Evolutionary conservation across 192 early-diverging fungal genomes (phyloP), one percentile per base, ranked within the genome.

Genomic region (Neocallimastix lanati): DNA sequence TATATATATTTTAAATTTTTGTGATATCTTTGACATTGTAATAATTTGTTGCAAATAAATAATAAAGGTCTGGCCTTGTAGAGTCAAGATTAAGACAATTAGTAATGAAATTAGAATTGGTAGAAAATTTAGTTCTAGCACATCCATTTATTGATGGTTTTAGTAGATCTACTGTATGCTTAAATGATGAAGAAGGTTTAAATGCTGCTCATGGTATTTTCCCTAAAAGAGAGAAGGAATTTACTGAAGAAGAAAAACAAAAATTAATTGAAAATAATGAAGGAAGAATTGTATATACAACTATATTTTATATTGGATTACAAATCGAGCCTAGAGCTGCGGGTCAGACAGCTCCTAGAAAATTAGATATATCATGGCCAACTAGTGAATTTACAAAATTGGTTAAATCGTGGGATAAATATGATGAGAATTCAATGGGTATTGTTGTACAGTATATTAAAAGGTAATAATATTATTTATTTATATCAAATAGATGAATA

Each of bases 131-230:
- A 38, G 79, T 80, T 29, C 28, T 94, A 77, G 95, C 94, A 2
- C 95, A 96, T 80, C 97, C 97, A 58, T 97, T 91, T 83, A 93
- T 95, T 78, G 96, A 97, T 79, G 90, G 93, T 77, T 93, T 92
- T 78, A 92, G 95, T 76, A 92, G 91, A 78, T 83, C 88, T 16
- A 87, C 89, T 78, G 78, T 84, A 36, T 93, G 91, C 84, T 82
- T 80, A 29, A 87, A 87, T 67, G 91, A 92, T 12, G 84, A 90
- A 77, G 95, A 97, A 82, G 85, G 83, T 25, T 82, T 87, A 76
- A 87, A 90, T 77, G 88, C 91, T 21, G 88, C 90, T 9, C 88
- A 92, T 76, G 97, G 94, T 28, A 87, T 83, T 21, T 85, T 88
- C 78, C 79, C 84, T 29, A 67, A 83, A 29, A 14, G 85, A 84